phyloP scores from a whole-genome alignment of 208 protist species.

The Trypanosoma rangeli region DNA sequence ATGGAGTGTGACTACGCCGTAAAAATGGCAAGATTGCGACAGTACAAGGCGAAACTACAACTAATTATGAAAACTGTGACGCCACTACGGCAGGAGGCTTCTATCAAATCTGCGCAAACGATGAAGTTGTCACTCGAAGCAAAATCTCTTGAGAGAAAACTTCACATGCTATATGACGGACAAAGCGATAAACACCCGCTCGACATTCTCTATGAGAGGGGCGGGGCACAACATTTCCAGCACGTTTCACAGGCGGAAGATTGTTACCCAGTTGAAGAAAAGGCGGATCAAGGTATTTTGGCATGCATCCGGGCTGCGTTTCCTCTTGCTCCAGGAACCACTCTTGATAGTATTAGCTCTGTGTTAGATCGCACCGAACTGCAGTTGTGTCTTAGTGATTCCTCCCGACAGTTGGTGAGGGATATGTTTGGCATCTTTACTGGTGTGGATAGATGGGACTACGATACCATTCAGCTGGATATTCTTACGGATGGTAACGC shows the following conservation, averaged over 20 bases:
- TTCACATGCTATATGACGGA: conserved; percentile 39
- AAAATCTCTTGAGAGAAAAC: conserved; percentile 53
- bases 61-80: conserved; percentile 39
- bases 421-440: conserved; percentile 84
- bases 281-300: conserved; percentile 52
- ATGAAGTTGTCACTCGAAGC: conserved; percentile 64
- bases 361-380: conserved; percentile 65
- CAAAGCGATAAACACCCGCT: conserved; percentile 65
- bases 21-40: conserved; percentile 28
- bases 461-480: conserved; percentile 84
- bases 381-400: conserved; percentile 44
- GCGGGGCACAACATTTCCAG: conserved; percentile 83
- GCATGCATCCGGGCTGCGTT: conserved; percentile 74
- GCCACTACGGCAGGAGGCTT: conserved; percentile 70
- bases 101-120: conserved; percentile 41
- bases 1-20: conserved; percentile 50
- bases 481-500: conserved; percentile 86
- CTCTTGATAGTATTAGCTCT: conserved; percentile 46
- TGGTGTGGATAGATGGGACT: conserved; percentile 88
- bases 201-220: conserved; percentile 80
- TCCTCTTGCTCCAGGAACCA: conserved; percentile 43
- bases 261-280: conserved; percentile 72
- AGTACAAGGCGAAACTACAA: conserved; percentile 38
- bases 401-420: conserved; percentile 47
- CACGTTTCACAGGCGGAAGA: conserved; percentile 63